Percentiles rank a stretch among this genome's conserved stretches.
Evolutionary conservation across 108 stramenopile genomes (phyloP).

Genomic region (Ochromonas danica): DNA sequence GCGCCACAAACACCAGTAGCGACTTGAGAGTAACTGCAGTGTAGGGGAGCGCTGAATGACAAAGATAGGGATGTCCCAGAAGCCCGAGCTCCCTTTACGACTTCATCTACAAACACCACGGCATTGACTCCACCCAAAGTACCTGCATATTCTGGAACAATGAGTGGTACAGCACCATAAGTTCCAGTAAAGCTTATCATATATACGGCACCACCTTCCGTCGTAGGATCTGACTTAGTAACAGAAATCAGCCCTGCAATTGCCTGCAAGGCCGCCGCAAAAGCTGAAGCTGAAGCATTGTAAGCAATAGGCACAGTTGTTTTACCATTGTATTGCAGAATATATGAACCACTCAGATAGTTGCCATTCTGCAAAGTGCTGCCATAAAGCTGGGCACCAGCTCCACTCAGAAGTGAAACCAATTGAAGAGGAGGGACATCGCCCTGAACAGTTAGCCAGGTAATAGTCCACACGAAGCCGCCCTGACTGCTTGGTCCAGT

Average conservation of each 20-base stretch:
- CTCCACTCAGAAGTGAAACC: conserved; percentile 58
- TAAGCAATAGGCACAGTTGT: conserved; percentile 39
- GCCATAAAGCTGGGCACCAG: conserved; percentile 58
- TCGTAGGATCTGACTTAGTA: conserved; percentile 22
- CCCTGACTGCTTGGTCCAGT: conserved; percentile 54
- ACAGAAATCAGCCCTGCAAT: conserved; percentile 50
- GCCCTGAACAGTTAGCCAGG: conserved; percentile 62
- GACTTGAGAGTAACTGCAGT: conserved; percentile 62
- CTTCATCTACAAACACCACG: conserved; percentile 56
- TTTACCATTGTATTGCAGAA: conserved; percentile 54
- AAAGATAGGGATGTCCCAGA: conserved; percentile 52
- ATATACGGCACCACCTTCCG: conserved; percentile 62
- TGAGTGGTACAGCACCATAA: conserved; percentile 59
- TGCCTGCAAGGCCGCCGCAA: conserved; percentile 24
- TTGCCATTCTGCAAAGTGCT: conserved; percentile 65
- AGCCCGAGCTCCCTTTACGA: conserved; percentile 61
- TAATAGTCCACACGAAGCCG: conserved; percentile 70
- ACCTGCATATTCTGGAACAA: conserved; percentile 47
- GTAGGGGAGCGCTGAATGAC: conserved; percentile 58
- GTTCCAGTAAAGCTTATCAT: conserved; percentile 62
- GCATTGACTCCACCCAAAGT: conserved; percentile 62
- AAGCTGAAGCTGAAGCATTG: conserved; percentile 1
- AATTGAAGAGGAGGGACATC: conserved; percentile 57
- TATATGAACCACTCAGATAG: conserved; percentile 65
- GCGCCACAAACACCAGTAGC: conserved; percentile 60